phyloP scores from a whole-genome alignment of 257 asterid genomes.

The Lavandula angustifolia region DNA sequence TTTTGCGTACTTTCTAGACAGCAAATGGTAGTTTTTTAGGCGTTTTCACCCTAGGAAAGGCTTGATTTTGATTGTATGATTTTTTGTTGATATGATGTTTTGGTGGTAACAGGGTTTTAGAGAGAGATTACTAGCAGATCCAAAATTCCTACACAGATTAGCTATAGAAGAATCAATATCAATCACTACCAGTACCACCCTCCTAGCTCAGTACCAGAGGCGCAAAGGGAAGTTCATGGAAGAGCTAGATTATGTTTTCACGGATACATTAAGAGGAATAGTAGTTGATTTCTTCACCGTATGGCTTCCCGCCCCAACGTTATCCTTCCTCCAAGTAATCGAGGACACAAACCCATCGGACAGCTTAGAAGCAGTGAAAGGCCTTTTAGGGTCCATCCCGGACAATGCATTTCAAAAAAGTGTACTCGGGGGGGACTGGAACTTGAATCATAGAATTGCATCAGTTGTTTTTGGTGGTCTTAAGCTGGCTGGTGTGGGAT shows the following conservation, averaged over 20 bases:
- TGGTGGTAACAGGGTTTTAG: slow-evolving; percentile 68
- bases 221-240: slow-evolving; percentile 82
- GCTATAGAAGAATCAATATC: slow-evolving; percentile 98
- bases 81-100: too few species aligned
- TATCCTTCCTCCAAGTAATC: slow-evolving; percentile 52
- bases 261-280: slow-evolving; percentile 76
- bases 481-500: slow-evolving; percentile 88
- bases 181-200: slow-evolving; percentile 87
- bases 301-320: slow-evolving; percentile 98
- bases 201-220: slow-evolving; percentile 83
- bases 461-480: slow-evolving; percentile 87
- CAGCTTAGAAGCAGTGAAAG: slow-evolving; percentile 67
- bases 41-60: too few species aligned
- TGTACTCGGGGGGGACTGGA: slow-evolving; percentile 80
- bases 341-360: slow-evolving; percentile 33
- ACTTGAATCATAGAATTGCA: slow-evolving; percentile 75
- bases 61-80: too few species aligned
- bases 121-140: slow-evolving; percentile 93
- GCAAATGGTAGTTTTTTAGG: too few species aligned
- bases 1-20: too few species aligned
- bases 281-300: slow-evolving; percentile 96
- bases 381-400: slow-evolving; percentile 90
- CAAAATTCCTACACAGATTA: slow-evolving; percentile 77
- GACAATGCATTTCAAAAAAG: slow-evolving; percentile 93
- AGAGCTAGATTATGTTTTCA: slow-evolving; percentile 86